These are phyloP conservation scores for Mucor plumbeus DNA, from an alignment of 371 early-diverging fungal genomes.

Conservation along the genomic window DNA sequence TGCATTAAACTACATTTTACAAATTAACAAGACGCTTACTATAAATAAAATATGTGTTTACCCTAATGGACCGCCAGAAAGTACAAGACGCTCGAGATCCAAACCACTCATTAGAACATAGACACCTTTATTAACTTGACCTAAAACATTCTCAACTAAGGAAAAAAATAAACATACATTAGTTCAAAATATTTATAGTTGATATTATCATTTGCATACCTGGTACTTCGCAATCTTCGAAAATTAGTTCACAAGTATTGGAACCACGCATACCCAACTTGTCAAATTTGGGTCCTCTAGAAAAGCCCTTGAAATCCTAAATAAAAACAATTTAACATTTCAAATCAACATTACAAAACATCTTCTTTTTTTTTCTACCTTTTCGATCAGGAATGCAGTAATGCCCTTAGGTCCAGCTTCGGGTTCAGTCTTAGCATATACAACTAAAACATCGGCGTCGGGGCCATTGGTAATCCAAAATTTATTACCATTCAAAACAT, in stretches of 20 bases:
- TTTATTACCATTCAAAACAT: slow-evolving; percentile 87
- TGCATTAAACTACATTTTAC: slow-evolving; percentile 79
- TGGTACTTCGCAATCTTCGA: slow-evolving; percentile 94
- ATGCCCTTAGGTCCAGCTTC: slow-evolving; percentile 87
- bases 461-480: slow-evolving; percentile 99
- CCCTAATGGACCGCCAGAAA: slow-evolving; percentile 95
- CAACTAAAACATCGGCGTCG: slow-evolving; percentile 91
- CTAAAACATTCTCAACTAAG: slow-evolving; percentile 82
- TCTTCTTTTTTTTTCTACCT: slow-evolving; percentile 43
- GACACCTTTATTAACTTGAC: slow-evolving; percentile 88
- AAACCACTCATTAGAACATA: slow-evolving; percentile 97
- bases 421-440: slow-evolving; percentile 93
- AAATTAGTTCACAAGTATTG: slow-evolving; percentile 95
- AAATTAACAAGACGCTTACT: too few relatives aligned
- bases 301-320: slow-evolving; percentile 87
- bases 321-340: neutral
- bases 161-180: neutral
- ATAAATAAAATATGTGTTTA: slow-evolving; percentile 25
- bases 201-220: slow-evolving; percentile 38
- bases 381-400: slow-evolving; percentile 95
- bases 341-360: neutral
- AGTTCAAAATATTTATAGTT: neutral
- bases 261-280: slow-evolving; percentile 98
- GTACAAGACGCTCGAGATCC: slow-evolving; percentile 91
- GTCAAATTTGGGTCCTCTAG: slow-evolving; percentile 89